Evolutionary conservation across 441 rosid genomes (phyloP), one percentile per base, ranked within the genome.

Genomic region (Eutrema salsugineum): DNA sequence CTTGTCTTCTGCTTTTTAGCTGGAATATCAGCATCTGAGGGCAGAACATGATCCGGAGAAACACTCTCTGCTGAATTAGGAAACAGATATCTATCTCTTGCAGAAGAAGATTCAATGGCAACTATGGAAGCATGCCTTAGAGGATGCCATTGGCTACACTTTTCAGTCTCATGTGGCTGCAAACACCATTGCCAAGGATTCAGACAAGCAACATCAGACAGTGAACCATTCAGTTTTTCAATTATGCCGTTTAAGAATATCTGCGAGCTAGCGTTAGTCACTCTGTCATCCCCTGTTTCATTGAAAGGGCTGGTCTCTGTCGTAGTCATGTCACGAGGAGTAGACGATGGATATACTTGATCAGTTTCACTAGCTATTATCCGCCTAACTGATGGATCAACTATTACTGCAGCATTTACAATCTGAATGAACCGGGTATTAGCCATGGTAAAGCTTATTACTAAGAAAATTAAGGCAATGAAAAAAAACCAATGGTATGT

Each of bases 101-200:
- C 85, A 43, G 97, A 86, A 77, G 97, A 88, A 56, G 90, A 82
- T 85, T 89, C 93, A 63, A 94, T 87, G n/a, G 96, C 94, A 78
- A 88, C 89, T 8, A 92, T 75, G 27, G 88, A 83, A 78, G 98
- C 96, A 83, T 94, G 97, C 36, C 82, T 73, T 65, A 94, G 79
- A 17, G 97, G 99, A 68, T 92, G 97, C 83, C 86, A 86, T 49
- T 67, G 65, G 74, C 72, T 74, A 66, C 76, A 72, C 44, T 58
- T 80, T 44, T 46, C 69, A 10, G 38, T 19, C 40, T 77, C 53
- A 43, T 60, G 6, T 44, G 43, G 83, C 11, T 82, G 83, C 36
- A 79, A 35, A 76, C 83, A 66, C 93, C 96, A 89, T 71, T 78
- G 76, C 90, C 85, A 82, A 24, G 97, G 99, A 66, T 89, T 83